phyloP scores from a whole-genome alignment of 441 rosid species.

The Kokia cookei region DNA sequence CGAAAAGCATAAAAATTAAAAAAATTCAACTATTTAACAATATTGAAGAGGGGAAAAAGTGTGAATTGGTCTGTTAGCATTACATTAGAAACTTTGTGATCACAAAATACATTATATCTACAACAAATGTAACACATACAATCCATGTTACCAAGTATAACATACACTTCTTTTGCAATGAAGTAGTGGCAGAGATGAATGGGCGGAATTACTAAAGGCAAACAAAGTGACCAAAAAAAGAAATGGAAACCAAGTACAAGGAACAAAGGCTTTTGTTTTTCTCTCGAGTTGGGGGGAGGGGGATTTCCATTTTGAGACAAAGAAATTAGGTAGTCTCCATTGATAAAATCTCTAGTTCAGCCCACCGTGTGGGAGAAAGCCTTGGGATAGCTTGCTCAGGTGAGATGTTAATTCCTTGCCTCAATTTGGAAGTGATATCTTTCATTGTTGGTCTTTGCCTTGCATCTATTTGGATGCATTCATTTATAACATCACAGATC shows the following conservation, averaged over 20 bases:
- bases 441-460: slow-evolving; percentile 60
- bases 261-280: no score
- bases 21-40: background rate
- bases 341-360: slow-evolving; percentile 85
- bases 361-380: slow-evolving; percentile 95
- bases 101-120: background rate
- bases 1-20: background rate
- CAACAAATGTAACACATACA: background rate
- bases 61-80: background rate
- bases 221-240: no score
- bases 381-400: slow-evolving; percentile 83
- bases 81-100: background rate
- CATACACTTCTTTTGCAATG: background rate
- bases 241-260: no score
- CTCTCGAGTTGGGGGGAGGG: no score
- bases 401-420: slow-evolving; percentile 43
- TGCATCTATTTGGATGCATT: slow-evolving; percentile 48
- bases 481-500: slow-evolving; percentile 49
- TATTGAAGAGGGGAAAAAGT: background rate
- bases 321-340: slow-evolving; percentile 61
- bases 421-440: slow-evolving; percentile 39
- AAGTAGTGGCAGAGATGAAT: background rate
- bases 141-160: background rate
- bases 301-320: no score
- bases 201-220: background rate